Base-by-base conservation (phyloP, 1,139 yeast genomes). In the Pichia sp. region DNA sequence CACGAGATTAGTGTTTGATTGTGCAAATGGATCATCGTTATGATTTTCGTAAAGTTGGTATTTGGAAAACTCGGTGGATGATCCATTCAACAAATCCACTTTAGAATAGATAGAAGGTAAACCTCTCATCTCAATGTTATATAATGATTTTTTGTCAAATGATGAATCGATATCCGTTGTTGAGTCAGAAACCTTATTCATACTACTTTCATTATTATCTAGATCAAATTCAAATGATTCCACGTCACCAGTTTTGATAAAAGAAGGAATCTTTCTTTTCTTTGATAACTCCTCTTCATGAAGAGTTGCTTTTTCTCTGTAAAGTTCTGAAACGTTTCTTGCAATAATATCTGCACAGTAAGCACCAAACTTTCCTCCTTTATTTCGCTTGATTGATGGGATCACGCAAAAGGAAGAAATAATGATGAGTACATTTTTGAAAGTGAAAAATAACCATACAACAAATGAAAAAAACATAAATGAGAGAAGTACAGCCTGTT, bases 381-480 rank as follows among this genome's bases (percentile, higher is more conserved):
- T 24, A 3, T 38, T 41, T 6, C 30, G 34, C 18, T 43, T 49
- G 17, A 42, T 40, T 4, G 36, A 26, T 4, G 40, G 35, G 11
- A 54, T 46, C 10, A 58, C 43, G 33, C 52, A 52, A 15, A 49
- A 38, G 1, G 59, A 49, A 10, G 54, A 38, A 3, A 56, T 5
- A 1, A 56, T 26, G 2, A 54, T 36, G 10, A 46, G 14, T 7
- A 72, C 52, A 49, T 85, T 74, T 54, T 73, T 71, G 44, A 75
- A 60, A 46, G 85, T 72, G 66, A 82, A 83, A 43, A 83, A 62
- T 12, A 78, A 68, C 88, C 89, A 86, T 52, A 86, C 71, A n/a
- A 74, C 60, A 52, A 85, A 72, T 3, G 95, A 84, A 46, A 83
- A 69, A 38, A 83, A 68, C 89, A 84, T 84, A 52, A 84, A 72